These are phyloP conservation scores for Fusarium haematococcum DNA, from an alignment of 2,329 filamentous ascomycete genomes.

Conservation along the genomic window DNA sequence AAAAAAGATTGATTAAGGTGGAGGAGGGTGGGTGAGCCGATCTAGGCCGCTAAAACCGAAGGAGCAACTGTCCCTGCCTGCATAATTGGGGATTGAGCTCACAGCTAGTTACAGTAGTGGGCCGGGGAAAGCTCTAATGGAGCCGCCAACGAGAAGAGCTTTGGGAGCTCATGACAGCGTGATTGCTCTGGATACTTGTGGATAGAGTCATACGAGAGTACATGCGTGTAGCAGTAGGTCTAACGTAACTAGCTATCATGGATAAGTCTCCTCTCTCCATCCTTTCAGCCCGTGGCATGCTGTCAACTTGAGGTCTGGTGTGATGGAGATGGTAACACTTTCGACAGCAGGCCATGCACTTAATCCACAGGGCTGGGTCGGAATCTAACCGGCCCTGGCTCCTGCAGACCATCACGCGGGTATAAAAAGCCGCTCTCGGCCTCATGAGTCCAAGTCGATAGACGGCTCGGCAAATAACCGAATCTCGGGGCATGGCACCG, in stretches of 20 bases:
- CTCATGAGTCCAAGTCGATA: not conserved
- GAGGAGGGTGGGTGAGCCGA: slow-evolving; percentile 35
- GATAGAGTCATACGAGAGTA: not conserved
- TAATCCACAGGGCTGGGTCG: not conserved
- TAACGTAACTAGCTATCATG: not conserved
- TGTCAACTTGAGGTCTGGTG: not conserved
- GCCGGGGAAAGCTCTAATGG: slow-evolving; percentile 23
- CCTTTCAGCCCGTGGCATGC: not conserved
- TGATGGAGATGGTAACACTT: not conserved
- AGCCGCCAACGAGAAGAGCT: slow-evolving; percentile 12
- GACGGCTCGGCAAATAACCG: slow-evolving; percentile 2
- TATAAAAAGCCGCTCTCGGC: slow-evolving; percentile 18
- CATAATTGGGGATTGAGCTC: slow-evolving; percentile 23
- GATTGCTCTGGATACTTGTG: not conserved
- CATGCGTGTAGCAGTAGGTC: not conserved
- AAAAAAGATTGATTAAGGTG: slow-evolving; percentile 18
- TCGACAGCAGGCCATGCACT: not conserved
- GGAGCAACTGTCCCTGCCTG: slow-evolving; percentile 21
- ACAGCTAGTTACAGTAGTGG: not conserved
- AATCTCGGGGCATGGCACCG: not conserved
- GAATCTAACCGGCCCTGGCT: not conserved
- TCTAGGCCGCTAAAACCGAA: slow-evolving; percentile 39
- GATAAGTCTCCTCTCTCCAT: not conserved
- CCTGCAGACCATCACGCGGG: not conserved
- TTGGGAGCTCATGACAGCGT: not conserved